phyloP scores from a whole-genome alignment of 805 yeast genomes.

The Candida khao-thaluensis region DNA sequence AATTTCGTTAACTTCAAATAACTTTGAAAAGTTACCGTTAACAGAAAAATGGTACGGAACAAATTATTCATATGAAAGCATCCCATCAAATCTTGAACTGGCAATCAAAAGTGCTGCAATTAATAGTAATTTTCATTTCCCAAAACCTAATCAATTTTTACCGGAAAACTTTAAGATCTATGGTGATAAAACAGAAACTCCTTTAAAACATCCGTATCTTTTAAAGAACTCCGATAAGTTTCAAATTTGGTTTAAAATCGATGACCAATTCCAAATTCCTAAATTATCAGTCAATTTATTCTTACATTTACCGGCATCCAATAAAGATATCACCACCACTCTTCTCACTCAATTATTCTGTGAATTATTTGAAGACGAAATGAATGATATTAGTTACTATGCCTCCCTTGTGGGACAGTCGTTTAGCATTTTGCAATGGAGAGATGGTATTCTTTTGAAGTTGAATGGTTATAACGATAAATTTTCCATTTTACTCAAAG shows the following conservation, averaged over 20 bases:
- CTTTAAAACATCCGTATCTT: conserved; percentile 59
- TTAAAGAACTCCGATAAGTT: conserved; percentile 50
- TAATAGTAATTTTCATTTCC: conserved; percentile 50
- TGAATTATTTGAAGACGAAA: conserved; percentile 71
- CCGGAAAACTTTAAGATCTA: conserved; percentile 71
- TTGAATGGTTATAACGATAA: conserved; percentile 85
- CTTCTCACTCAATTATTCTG: conserved; percentile 61
- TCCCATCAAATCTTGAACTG: conserved; percentile 40
- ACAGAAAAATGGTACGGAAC: conserved; percentile 92
- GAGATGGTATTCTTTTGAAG: conserved; percentile 69
- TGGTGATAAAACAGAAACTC: conserved; percentile 36
- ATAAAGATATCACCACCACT: conserved; percentile 55
- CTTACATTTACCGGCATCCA: conserved; percentile 64
- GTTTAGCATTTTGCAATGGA: conserved; percentile 54
- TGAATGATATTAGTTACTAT: conserved; percentile 75
- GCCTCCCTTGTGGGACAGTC: conserved; percentile 80
- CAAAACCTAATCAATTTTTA: conserved; percentile 74
- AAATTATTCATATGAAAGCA: conserved; percentile 53
- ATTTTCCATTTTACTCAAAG: conserved; percentile 57
- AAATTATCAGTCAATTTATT: conserved; percentile 69
- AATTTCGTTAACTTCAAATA: conserved; percentile 51
- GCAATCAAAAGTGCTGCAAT: conserved; percentile 27
- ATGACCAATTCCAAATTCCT: conserved; percentile 86
- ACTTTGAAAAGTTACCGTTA: conserved; percentile 41
- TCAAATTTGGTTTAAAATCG: conserved; percentile 85